Evolutionary conservation across 1,284 basidiomycete genomes (phyloP), one percentile per base, ranked within the genome.

Genomic region (Malassezia sympodialis): DNA sequence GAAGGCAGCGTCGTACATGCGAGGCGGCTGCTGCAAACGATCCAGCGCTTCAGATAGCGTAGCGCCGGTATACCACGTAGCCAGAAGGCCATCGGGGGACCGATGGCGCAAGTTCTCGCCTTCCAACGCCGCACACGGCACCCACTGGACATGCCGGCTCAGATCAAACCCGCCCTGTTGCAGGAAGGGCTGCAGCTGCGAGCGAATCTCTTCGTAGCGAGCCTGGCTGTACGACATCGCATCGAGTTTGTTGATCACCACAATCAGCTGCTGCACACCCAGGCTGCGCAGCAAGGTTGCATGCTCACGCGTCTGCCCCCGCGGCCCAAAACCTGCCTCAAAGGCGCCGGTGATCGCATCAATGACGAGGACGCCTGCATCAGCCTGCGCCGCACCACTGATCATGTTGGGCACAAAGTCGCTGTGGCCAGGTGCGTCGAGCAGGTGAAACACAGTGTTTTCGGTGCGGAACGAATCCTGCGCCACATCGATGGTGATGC

Each of bases 401-500:
- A 98, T 98, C 94, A 98, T 98, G 72, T 96, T 96, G 0, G 94
- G 93, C 53, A 98, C 87, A 67, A 98, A 98, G 69, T 98, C 94
- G 62, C 85, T 87, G 76, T 98, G 93, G 0, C 93, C 93, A 0
- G 93, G 93, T 0, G 94, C 93, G 67, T 98, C 93, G 24, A 98
- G 82, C 19, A 98, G 82, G 1, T 90, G 96, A 62, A 96, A 85
- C 54, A 83, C 81, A 47, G 87, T 82, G 65, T 87, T 82, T 0
- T 82, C 78, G 0, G 90, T 96, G 8, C 80, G 75, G 63, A 98
- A 81, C 26, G 83, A 82, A 67, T 93, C 88, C 51, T 86, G 80
- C 0, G 90, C 91, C 53, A 98, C 86, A 70, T 98, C 94, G 83
- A 98, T 98, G 0, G 93, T 98, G 32, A 98, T 89, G 37, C 93